phyloP scores from a whole-genome alignment of 1,139 yeast species.

The Hyphopichia burtonii region DNA sequence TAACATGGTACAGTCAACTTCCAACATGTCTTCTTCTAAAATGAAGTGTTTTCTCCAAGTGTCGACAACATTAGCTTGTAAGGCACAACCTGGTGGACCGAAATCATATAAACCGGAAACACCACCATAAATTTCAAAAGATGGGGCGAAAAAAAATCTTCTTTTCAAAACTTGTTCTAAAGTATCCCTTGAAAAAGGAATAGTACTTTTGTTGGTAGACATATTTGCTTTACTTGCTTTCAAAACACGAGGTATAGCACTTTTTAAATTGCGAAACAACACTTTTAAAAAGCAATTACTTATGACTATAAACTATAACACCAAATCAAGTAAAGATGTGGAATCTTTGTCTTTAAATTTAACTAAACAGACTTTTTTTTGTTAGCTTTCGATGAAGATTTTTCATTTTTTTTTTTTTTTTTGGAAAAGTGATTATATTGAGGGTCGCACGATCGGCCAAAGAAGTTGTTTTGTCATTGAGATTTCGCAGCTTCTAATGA shows the following conservation, averaged over 20 bases:
- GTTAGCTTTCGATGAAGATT: not conserved
- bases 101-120: slow-evolving; percentile 97
- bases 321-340: not conserved
- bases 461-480: too few species aligned
- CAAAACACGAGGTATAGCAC: slow-evolving; percentile 4
- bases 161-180: slow-evolving; percentile 90
- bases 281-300: slow-evolving; percentile 1
- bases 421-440: not conserved
- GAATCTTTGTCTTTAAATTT: not conserved
- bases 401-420: not conserved
- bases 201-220: slow-evolving; percentile 29
- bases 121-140: slow-evolving; percentile 97
- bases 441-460: too few species aligned
- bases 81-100: slow-evolving; percentile 99
- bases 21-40: slow-evolving; percentile 97
- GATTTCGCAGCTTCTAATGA: too few species aligned
- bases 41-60: slow-evolving; percentile 98
- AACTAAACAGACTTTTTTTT: not conserved
- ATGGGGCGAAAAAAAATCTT: slow-evolving; percentile 95
- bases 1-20: slow-evolving; percentile 96
- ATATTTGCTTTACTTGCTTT: slow-evolving; percentile 15
- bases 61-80: slow-evolving; percentile 93
- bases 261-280: slow-evolving; percentile 3
- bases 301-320: not conserved
- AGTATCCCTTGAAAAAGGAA: slow-evolving; percentile 74